These are phyloP conservation scores for Myxozyma kluyveri DNA, from an alignment of 805 yeast genomes.

Conservation along the genomic window DNA sequence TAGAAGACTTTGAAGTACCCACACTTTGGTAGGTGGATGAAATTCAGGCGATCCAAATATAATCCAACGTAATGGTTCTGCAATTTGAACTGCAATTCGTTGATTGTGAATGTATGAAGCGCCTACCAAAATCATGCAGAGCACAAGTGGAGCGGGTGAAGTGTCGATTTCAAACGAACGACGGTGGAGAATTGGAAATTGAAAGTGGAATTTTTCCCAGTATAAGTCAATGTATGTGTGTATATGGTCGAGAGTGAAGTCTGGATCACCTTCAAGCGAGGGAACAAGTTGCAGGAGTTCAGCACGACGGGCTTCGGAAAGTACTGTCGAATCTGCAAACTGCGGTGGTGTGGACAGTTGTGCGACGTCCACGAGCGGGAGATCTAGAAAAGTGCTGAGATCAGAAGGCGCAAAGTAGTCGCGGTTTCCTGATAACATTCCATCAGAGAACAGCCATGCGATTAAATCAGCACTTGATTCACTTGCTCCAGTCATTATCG, in stretches of 20 bases:
- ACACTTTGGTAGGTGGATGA: constrained; percentile 70
- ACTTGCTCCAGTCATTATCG: too few relatives aligned
- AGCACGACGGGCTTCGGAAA: constrained; percentile 37
- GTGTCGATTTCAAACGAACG: constrained; percentile 54
- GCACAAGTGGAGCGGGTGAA: constrained; percentile 50
- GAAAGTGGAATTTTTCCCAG: constrained; percentile 61
- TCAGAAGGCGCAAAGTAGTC: constrained; percentile 33
- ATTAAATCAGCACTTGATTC: constrained; percentile 37
- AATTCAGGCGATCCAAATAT: constrained; percentile 70
- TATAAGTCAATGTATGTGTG: constrained; percentile 39
- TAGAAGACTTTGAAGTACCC: constrained; percentile 72
- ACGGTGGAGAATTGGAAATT: constrained; percentile 57
- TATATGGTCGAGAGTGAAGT: constrained; percentile 37
- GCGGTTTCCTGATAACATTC: constrained; percentile 33
- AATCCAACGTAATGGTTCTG: constrained; percentile 62
- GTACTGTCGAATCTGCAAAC: constrained; percentile 33
- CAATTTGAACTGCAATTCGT: constrained; percentile 42
- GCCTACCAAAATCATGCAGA: constrained; percentile 59
- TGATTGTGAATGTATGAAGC: constrained; percentile 42
- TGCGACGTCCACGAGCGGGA: constrained; percentile 44
- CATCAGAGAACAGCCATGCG: constrained; percentile 41
- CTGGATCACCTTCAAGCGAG: constrained; percentile 41
- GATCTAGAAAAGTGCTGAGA: constrained; percentile 34
- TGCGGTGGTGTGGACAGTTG: constrained; percentile 41
- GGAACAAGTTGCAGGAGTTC: constrained; percentile 33